Percentiles rank a stretch among this genome's conserved stretches.
These are phyloP conservation scores for Jacaranda mimosifolia DNA, from an alignment of 257 asterid genomes.

Conservation along the genomic window DNA sequence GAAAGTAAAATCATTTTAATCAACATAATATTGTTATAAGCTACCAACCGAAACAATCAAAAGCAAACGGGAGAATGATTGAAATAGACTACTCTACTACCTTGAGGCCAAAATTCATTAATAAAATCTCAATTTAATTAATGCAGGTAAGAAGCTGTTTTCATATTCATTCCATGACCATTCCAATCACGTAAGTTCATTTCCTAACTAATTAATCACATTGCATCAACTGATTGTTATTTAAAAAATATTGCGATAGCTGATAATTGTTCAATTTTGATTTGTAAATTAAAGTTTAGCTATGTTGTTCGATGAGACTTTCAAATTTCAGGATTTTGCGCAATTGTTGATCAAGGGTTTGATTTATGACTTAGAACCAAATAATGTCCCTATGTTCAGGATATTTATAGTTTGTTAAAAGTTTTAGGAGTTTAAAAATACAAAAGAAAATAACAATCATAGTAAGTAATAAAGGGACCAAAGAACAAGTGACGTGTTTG, in stretches of 20 bases:
- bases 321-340: neutral
- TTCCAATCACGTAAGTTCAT: constrained; percentile 29
- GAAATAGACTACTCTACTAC: neutral
- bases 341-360: constrained; percentile 8
- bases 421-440: neutral
- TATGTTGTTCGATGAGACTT: neutral
- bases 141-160: constrained; percentile 19
- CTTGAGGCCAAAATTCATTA: constrained; percentile 5
- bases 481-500: constrained; percentile 59
- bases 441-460: neutral
- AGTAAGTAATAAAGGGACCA: constrained; percentile 16
- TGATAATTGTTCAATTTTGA: neutral
- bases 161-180: constrained; percentile 33
- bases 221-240: neutral
- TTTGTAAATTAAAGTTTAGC: neutral
- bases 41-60: neutral
- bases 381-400: neutral
- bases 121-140: neutral
- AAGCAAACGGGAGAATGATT: constrained; percentile 25
- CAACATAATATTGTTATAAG: neutral
- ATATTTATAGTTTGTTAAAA: neutral
- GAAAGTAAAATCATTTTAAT: neutral
- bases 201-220: constrained; percentile 23
- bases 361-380: constrained; percentile 2
- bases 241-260: neutral